A percentile compares a stretch with the other conserved stretches of the same genome.
Evolutionary conservation across 805 yeast species (phyloP).

Genomic region (Jamesozyma jinghongensis): DNA sequence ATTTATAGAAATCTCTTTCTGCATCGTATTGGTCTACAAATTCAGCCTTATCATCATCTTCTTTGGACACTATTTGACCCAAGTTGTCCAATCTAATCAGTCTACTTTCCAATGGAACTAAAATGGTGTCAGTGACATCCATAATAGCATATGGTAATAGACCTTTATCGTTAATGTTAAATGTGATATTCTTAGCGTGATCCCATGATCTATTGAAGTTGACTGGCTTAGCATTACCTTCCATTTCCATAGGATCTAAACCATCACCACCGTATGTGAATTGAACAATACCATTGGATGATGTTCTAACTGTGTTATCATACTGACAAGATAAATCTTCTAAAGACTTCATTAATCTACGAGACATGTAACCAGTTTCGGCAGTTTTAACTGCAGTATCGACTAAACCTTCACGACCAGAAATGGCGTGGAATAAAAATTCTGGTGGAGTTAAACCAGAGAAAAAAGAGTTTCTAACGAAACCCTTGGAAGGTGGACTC

Average conservation of each 20-base stretch:
- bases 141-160: conserved; percentile 64
- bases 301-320: conserved; percentile 90
- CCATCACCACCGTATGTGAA: conserved; percentile 99
- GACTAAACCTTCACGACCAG: conserved; percentile 98
- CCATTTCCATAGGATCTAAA: conserved; percentile 97
- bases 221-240: conserved; percentile 96
- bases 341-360: conserved; percentile 93
- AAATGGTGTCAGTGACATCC: conserved; percentile 43
- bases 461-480: conserved; percentile 90
- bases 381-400: conserved; percentile 99
- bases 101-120: conserved; percentile 51
- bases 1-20: conserved; percentile 72
- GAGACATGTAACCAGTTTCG: conserved; percentile 97
- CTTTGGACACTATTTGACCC: conserved; percentile 43
- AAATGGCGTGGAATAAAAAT: conserved; percentile 94
- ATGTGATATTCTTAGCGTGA: conserved; percentile 72
- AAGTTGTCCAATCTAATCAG: conserved; percentile 64
- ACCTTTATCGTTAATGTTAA: conserved; percentile 42
- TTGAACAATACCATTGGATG: conserved; percentile 93
- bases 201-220: conserved; percentile 92
- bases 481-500: conserved; percentile 96
- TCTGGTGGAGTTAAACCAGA: conserved; percentile 95
- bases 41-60: conserved; percentile 43
- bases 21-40: conserved; percentile 80
- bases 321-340: conserved; percentile 92